phyloP scores from a whole-genome alignment of 2,329 filamentous ascomycete genomes.

The Aspergillus sp. region DNA sequence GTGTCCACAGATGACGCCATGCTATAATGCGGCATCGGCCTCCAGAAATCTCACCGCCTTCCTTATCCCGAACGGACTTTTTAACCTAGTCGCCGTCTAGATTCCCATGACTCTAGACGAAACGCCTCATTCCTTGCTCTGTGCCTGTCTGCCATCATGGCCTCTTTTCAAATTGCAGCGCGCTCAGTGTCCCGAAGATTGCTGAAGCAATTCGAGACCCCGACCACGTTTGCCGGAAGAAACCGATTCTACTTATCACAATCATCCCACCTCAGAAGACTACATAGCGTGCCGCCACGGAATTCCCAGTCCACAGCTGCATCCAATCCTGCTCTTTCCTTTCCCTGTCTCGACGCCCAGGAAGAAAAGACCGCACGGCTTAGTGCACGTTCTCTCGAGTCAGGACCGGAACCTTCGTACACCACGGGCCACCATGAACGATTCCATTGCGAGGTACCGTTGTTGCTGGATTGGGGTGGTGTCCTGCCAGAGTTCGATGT shows the following conservation, averaged over 20 bases:
- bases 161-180: slow-evolving; percentile 8
- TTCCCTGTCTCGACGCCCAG: slow-evolving; percentile 81
- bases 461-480: slow-evolving; percentile 91
- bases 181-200: slow-evolving; percentile 10
- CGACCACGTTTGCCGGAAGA: slow-evolving; percentile 3
- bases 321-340: slow-evolving; percentile 79
- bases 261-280: slow-evolving; percentile 6
- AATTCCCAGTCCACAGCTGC: slow-evolving; percentile 21
- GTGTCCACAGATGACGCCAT: slow-evolving; percentile 9
- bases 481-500: slow-evolving; percentile 82
- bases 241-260: slow-evolving; percentile 4
- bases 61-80: too few relatives aligned
- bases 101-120: background rate
- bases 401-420: slow-evolving; percentile 88
- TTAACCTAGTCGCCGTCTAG: background rate
- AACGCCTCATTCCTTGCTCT: background rate
- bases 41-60: too few relatives aligned
- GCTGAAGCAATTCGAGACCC: slow-evolving; percentile 6
- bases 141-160: slow-evolving; percentile 7
- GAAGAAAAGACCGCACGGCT: slow-evolving; percentile 72
- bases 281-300: slow-evolving; percentile 16
- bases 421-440: slow-evolving; percentile 77
- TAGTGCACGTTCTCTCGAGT: slow-evolving; percentile 58
- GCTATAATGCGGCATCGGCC: background rate
- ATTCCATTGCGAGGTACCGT: slow-evolving; percentile 65